Percentiles rank a stretch among this genome's conserved stretches.
phyloP scores from a whole-genome alignment of 257 asterid species.

The Echium plantagineum region DNA sequence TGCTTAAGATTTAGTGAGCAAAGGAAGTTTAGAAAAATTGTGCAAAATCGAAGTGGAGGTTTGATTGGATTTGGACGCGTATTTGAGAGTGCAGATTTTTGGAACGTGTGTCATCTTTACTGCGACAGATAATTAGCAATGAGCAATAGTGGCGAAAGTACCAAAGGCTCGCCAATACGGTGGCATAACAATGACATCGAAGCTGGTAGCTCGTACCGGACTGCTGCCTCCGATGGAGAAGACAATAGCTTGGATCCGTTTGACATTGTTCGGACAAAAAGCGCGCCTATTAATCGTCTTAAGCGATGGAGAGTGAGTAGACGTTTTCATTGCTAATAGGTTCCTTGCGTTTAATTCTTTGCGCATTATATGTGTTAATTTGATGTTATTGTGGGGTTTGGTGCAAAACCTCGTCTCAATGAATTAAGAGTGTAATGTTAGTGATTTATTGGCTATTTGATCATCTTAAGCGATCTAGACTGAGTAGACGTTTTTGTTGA shows the following conservation, averaged over 20 bases:
- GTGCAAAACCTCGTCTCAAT: no score
- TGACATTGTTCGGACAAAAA: slow-evolving; percentile 60
- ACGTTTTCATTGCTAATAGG: background rate
- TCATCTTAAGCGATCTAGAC: background rate
- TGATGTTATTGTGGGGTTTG: no score
- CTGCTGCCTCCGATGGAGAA: slow-evolving; percentile 2
- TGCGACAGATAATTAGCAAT: slow-evolving; percentile 33
- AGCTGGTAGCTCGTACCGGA: slow-evolving; percentile 12
- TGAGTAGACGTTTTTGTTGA: no score
- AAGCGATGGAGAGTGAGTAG: slow-evolving; percentile 81
- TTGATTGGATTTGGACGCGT: no score
- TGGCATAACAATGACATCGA: slow-evolving; percentile 47
- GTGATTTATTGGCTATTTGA: no score
- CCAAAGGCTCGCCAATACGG: slow-evolving; percentile 42
- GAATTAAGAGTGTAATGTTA: no score
- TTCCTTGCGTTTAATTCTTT: background rate
- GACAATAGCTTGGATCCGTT: slow-evolving; percentile 29
- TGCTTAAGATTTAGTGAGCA: no score
- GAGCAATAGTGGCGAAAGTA: slow-evolving; percentile 6
- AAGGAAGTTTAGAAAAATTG: no score
- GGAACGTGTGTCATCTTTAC: slow-evolving; percentile 54
- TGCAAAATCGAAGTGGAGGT: no score
- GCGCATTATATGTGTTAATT: no score
- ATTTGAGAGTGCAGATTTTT: no score
- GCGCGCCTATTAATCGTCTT: slow-evolving; percentile 68